A percentile compares a stretch with the other conserved stretches of the same genome.
phyloP scores from a whole-genome alignment of 2,329 filamentous ascomycete genomes.

The Nakataea oryzae region DNA sequence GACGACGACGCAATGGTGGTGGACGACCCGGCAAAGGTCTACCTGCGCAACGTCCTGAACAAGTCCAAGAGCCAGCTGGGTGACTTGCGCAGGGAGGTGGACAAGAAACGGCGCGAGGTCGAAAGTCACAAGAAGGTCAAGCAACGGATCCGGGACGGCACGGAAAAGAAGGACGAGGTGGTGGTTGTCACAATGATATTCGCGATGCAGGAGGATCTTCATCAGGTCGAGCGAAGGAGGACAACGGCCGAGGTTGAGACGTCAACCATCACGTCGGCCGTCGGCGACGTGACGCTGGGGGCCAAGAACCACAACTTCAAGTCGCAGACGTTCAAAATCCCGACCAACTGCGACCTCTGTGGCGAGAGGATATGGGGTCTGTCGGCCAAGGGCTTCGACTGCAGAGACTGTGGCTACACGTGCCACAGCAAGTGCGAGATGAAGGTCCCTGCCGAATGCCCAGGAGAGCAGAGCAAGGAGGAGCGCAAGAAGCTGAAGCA shows the following conservation, averaged over 20 bases:
- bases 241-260: constrained; percentile 89
- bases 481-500: constrained; percentile 90
- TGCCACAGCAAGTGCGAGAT: constrained; percentile 99
- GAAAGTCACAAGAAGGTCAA: constrained; percentile 66
- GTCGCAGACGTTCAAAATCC: constrained; percentile 97
- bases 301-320: constrained; percentile 97
- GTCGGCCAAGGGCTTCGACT: constrained; percentile 93
- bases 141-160: constrained; percentile 68
- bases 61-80: constrained; percentile 82
- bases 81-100: constrained; percentile 71
- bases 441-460: constrained; percentile 94
- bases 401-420: constrained; percentile 91
- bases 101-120: constrained; percentile 78
- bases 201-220: constrained; percentile 70
- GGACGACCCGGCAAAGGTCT: constrained; percentile 81
- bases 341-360: constrained; percentile 95
- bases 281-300: constrained; percentile 85
- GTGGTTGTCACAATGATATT: constrained; percentile 78
- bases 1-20: constrained; percentile 81
- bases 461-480: constrained; percentile 86
- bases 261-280: constrained; percentile 73
- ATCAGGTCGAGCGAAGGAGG: constrained; percentile 73
- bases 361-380: constrained; percentile 95
- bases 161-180: constrained; percentile 81
- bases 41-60: constrained; percentile 78